Evolutionary conservation across 1,139 yeast species (phyloP).

Genomic region (Taphrina communis): DNA sequence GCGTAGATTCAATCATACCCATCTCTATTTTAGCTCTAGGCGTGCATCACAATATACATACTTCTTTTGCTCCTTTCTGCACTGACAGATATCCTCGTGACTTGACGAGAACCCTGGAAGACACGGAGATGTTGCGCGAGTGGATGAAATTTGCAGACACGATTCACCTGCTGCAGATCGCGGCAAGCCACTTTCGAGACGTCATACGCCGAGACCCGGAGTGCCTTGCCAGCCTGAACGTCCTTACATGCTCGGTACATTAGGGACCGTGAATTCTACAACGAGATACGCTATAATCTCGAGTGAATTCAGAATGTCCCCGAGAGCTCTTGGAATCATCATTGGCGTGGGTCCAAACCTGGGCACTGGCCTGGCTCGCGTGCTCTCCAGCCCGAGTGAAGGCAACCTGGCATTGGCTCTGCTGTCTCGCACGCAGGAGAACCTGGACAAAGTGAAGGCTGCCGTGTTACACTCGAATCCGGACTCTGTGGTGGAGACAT

Average conservation of each 20-base stretch:
- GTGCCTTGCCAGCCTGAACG: no score
- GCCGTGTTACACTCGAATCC: neutral
- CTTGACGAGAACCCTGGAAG: no score
- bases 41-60: no score
- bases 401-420: slow-evolving; percentile 26
- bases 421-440: slow-evolving; percentile 11
- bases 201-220: no score
- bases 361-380: slow-evolving; percentile 20
- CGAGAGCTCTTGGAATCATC: slow-evolving; percentile 26
- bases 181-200: slow-evolving; percentile 3
- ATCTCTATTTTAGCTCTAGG: no score
- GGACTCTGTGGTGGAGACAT: slow-evolving; percentile 12
- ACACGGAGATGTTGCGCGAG: neutral
- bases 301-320: neutral
- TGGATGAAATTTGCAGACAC: neutral
- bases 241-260: no score
- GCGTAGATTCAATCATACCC: neutral
- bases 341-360: slow-evolving; percentile 23
- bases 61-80: no score
- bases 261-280: no score
- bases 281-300: no score
- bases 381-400: slow-evolving; percentile 10
- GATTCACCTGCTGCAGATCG: neutral
- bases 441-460: neutral
- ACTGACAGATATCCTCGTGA: no score